Evolutionary conservation across 192 early-diverging fungal genomes (phyloP).

Genomic region (Backusella morwellensis): DNA sequence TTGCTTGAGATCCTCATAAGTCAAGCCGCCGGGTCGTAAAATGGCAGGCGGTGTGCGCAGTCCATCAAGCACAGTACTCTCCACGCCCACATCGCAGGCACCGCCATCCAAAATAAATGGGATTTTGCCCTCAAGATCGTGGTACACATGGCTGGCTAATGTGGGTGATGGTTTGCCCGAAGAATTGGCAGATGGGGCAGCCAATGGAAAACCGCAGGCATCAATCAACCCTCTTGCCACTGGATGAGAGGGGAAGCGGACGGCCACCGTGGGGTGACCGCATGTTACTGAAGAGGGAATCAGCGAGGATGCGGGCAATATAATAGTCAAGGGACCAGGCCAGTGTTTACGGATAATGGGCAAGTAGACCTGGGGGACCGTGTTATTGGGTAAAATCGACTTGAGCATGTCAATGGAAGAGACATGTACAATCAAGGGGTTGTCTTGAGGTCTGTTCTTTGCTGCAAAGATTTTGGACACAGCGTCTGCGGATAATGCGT

Average conservation of each 20-base stretch:
- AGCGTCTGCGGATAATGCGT: conserved; percentile 67
- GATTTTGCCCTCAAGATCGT: conserved; percentile 78
- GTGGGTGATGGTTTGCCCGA: conserved; percentile 96
- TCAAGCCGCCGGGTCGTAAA: conserved; percentile 90
- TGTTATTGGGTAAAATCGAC: conserved; percentile 55
- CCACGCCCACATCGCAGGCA: conserved; percentile 85
- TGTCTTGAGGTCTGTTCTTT: conserved; percentile 92
- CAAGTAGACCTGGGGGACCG: conserved; percentile 71
- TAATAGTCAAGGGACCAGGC: conserved; percentile 94
- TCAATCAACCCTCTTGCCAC: conserved; percentile 89
- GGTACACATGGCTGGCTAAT: conserved; percentile 79
- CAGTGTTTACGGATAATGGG: conserved; percentile 68
- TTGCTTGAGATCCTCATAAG: conserved; percentile 66
- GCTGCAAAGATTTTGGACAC: conserved; percentile 77
- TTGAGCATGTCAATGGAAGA: conserved; percentile 87
- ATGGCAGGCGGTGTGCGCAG: conserved; percentile 72
- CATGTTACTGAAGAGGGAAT: conserved; percentile 82
- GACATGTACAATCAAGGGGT: conserved; percentile 97
- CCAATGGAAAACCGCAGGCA: conserved; percentile 81
- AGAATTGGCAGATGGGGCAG: conserved; percentile 98
- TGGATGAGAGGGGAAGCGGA: conserved; percentile 90
- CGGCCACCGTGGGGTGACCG: conserved; percentile 82
- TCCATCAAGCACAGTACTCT: conserved; percentile 92
- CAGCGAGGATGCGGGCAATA: conserved; percentile 68
- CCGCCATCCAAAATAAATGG: conserved; percentile 91